phyloP scores from a whole-genome alignment of 805 yeast species.

The Myxozyma mucilagina region DNA sequence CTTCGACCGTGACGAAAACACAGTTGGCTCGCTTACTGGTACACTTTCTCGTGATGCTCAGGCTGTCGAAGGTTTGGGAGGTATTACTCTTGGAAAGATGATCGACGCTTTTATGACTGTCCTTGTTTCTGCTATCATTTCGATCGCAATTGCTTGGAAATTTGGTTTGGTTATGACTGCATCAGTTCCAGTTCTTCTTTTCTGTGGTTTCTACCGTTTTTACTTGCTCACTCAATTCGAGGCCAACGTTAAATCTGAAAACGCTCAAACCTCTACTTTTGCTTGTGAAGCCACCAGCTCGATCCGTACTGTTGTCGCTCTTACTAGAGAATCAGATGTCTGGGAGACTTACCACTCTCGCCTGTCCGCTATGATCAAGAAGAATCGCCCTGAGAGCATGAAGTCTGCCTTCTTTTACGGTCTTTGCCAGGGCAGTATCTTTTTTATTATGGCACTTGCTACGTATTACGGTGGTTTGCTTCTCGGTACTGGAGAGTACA shows the following conservation, averaged over 20 bases:
- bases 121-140: constrained; percentile 43
- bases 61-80: constrained; percentile 38
- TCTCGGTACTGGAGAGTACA: constrained; percentile 39
- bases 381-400: constrained; percentile 39
- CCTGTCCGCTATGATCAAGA: constrained; percentile 30
- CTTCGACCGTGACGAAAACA: constrained; percentile 36
- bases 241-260: constrained; percentile 43
- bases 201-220: constrained; percentile 45
- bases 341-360: constrained; percentile 37
- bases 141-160: constrained; percentile 45
- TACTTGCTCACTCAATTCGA: constrained; percentile 40
- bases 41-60: constrained; percentile 37
- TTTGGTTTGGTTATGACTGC: constrained; percentile 47
- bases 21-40: constrained; percentile 36
- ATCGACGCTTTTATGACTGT: constrained; percentile 42
- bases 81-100: constrained; percentile 38
- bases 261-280: constrained; percentile 43
- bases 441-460: constrained; percentile 46
- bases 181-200: constrained; percentile 40
- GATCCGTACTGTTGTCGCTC: constrained; percentile 47
- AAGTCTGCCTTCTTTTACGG: constrained; percentile 43
- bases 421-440: constrained; percentile 44
- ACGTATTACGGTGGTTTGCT: constrained; percentile 48
- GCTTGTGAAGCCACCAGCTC: constrained; percentile 46
- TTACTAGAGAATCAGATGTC: constrained; percentile 47